Evolutionary conservation across 2,329 filamentous ascomycete genomes (phyloP).

Genomic region (Fusarium veterinarium): DNA sequence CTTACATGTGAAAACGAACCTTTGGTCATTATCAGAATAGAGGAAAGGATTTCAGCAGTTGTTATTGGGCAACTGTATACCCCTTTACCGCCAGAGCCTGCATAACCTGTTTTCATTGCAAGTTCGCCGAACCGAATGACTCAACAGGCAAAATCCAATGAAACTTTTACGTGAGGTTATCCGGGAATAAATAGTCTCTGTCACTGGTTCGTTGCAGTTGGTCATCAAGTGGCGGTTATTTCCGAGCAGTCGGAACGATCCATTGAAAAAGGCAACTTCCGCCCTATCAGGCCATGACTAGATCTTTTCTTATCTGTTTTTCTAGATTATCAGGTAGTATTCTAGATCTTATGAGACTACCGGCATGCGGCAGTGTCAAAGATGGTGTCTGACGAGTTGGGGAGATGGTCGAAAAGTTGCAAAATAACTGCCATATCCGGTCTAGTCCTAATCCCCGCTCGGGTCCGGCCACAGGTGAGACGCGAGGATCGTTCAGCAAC

Average conservation of each 20-base stretch:
- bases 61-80: not conserved
- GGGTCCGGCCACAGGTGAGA: constrained; percentile 28
- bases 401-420: constrained; percentile 29
- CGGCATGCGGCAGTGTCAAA: constrained; percentile 23
- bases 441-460: constrained; percentile 43
- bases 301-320: not conserved
- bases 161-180: not conserved
- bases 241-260: not conserved
- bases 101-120: not conserved
- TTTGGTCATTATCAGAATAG: not conserved
- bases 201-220: not conserved
- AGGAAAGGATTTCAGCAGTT: not conserved
- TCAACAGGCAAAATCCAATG: not conserved
- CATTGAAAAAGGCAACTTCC: constrained; percentile 2
- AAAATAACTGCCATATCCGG: constrained; percentile 48
- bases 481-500: not conserved
- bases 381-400: constrained; percentile 9
- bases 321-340: not conserved
- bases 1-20: not conserved
- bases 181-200: not conserved
- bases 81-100: not conserved
- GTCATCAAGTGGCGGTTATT: not conserved
- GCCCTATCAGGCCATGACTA: not conserved
- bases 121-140: not conserved
- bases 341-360: constrained; percentile 21